A percentile compares a stretch with the other conserved stretches of the same genome.
Conservation (phyloP, 2,329 filamentous ascomycete genomes). For the Chrysoporthe puriensis region DNA sequence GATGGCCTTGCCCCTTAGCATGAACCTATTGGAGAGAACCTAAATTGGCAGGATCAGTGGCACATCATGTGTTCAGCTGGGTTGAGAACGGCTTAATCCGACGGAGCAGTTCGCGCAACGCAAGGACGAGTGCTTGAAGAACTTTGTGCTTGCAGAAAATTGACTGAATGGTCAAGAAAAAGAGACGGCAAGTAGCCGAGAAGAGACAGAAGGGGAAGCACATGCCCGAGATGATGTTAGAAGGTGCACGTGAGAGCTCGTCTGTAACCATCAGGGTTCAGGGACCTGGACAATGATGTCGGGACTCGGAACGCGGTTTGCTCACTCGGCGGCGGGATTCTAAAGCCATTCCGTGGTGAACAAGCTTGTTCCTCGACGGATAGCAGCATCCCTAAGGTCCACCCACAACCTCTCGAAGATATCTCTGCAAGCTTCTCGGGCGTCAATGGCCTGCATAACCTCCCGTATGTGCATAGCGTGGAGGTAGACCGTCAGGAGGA, state of each 20-base stretch:
- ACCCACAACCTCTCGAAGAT: background rate
- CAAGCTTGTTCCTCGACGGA: conserved; percentile 7
- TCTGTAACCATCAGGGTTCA: background rate
- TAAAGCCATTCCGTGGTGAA: background rate
- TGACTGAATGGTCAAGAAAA: background rate
- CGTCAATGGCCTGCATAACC: background rate
- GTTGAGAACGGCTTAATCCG: background rate
- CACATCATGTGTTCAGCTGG: background rate
- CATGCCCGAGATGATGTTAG: background rate
- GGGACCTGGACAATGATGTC: too few relatives aligned
- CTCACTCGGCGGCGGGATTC: background rate
- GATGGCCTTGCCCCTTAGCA: background rate
- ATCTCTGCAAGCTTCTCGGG: background rate
- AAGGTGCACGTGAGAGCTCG: background rate
- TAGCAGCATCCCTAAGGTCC: background rate
- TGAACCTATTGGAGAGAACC: background rate
- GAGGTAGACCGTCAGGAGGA: background rate
- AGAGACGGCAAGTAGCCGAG: background rate
- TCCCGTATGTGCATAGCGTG: background rate
- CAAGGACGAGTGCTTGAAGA: background rate
- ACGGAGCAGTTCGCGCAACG: conserved; percentile 11
- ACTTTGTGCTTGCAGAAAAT: background rate
- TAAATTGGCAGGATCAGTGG: background rate
- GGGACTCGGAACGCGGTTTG: background rate
- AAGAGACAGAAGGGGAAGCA: background rate